Base-by-base conservation (phyloP, 1,284 basidiomycete genomes). In the Cerioporus squamosus region DNA sequence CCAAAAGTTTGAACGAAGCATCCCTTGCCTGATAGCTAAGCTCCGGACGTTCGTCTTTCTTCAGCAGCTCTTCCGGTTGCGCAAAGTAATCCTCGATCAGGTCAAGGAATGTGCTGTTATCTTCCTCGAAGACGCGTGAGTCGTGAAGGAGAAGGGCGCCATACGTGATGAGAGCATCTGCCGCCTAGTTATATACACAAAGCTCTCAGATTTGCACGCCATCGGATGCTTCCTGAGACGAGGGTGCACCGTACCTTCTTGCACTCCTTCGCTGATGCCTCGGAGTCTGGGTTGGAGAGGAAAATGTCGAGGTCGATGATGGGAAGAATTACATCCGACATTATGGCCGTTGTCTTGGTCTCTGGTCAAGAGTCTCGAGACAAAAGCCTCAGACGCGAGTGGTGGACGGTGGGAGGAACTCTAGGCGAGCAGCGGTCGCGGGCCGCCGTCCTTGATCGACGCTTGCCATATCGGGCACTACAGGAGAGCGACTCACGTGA, bases 11-110 rank as follows among this genome's bases (percentile, higher is more conserved):
- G n/a, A 23, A 20, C 12, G 23, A 15, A 29, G 26, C 9, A 9
- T 29, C 9, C 42, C 53, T 22, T 46, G 69, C 72, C 62, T 94
- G 88, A 69, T 89, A 91, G 51, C 82, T 81, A 10, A 93, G 75
- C 65, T 96, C 91, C 0, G 93, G 92, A 15, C 88, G 82, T 70
- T 93, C 88, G 62, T 97, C 95, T 63, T 83, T 79, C 75, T 82
- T 79, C 55, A 97, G 77, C 3, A 76, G 77, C 2, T 78, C 77
- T 26, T 81, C 69, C 0, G 87, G 80, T 70, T 94, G 94, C 3
- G 83, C 81, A 71, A 97, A 97, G 73, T 97, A 97, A 71, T 95
- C 92, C 70, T 90, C 88, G 50, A 94, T 81, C 40, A 95, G 78
- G 74, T 93, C 90, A 38, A 96, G 81, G 72, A 95, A 95, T 14